phyloP scores from a whole-genome alignment of 768 basidiomycete species.

The Suillus weaverae region DNA sequence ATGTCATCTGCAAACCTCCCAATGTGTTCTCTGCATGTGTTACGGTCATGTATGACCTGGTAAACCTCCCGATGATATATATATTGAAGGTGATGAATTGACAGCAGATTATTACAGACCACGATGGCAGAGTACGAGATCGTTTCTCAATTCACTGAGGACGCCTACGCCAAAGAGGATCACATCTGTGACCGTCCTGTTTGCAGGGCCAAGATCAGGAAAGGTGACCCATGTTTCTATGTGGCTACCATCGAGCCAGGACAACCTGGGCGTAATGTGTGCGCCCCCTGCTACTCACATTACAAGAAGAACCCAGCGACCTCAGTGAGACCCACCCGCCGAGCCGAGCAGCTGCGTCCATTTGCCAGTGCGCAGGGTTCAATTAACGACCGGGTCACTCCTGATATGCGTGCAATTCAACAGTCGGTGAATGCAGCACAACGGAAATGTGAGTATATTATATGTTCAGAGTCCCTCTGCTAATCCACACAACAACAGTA shows the following conservation, averaged over 20 bases:
- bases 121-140: background rate
- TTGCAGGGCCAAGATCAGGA: background rate
- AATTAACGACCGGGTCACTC: background rate
- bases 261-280: background rate
- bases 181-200: background rate
- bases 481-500: background rate
- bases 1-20: background rate
- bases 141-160: slow-evolving; percentile 1
- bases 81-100: background rate
- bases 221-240: slow-evolving; percentile 6
- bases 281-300: background rate
- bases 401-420: slow-evolving; percentile 2
- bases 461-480: background rate
- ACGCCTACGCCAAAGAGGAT: slow-evolving; percentile 3
- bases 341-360: background rate
- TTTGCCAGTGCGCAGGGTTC: background rate
- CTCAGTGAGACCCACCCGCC: background rate
- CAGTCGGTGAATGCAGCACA: slow-evolving; percentile 6
- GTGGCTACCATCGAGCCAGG: slow-evolving; percentile 1
- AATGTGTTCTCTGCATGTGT: background rate
- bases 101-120: background rate
- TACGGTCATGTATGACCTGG: background rate
- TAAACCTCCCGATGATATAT: background rate
- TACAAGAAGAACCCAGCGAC: slow-evolving; percentile 1
- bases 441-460: background rate